Base-by-base conservation (phyloP, 140 eudicot genomes). In the Anethum foeniculum region DNA sequence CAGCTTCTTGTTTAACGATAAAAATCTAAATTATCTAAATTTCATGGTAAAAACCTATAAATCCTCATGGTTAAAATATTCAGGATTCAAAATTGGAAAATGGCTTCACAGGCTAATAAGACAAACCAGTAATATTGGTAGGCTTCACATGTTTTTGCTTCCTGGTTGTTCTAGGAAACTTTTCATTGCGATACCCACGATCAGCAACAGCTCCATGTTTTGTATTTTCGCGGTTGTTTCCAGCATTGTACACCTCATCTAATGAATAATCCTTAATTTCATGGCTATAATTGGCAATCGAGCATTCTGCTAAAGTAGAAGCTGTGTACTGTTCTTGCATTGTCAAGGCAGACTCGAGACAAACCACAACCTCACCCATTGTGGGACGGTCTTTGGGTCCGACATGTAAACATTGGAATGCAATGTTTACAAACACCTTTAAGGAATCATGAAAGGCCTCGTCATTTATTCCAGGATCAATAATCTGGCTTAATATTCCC, bases 301-400 rank as follows among this genome's bases (percentile, higher is more conserved):
- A 7, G 25, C 25, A 25, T 30, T 38, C 76, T 1, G 5, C 36
- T 21, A 21, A 41, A 43, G 58, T 41, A 75, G 34, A 75, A 41
- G 28, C 25, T 44, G 9, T 9, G 30, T 7, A 30, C 75, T 75
- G 36, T 48, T 77, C 68, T 30, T 77, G 80, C 32, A 77, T 1
- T 49, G 16, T 28, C 67, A 77, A 51, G 7, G 80, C 80, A 77
- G 30, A 32, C 32, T 77, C 80, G n/a, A 77, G 80, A 36, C 25
- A 13, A 25, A 77, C 80, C 65, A 51, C 41, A 49, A 49, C 27
- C 32, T 77, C 80, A 51, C 68, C 80, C 80, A 77, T 77, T 15
- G 80, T 77, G 13, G 80, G 80, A 30, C 80, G 80, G 25, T 49
- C 30, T 77, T 34, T 51, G 30, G 80, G 65, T 30, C 19, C 18